Percentiles rank a stretch among this genome's conserved stretches.
Evolutionary conservation across 169 alveolate genomes (phyloP).

Genomic region (Plasmodium sp.): DNA sequence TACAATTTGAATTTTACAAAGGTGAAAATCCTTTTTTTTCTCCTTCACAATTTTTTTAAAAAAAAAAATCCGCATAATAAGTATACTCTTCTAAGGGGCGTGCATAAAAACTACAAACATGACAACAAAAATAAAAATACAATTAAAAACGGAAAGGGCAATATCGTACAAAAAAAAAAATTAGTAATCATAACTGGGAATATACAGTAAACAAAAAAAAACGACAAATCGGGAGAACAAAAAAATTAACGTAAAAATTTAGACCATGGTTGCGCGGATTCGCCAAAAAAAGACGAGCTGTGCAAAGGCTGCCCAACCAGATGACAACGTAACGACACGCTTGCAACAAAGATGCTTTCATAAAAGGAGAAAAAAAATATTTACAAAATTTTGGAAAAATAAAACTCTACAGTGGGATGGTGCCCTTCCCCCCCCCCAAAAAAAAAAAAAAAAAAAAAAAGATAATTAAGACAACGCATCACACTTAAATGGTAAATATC

Average conservation of each 20-base stretch:
- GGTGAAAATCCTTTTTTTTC: not conserved
- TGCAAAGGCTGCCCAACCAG: not conserved
- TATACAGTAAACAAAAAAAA: not conserved
- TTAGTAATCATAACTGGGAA: not conserved
- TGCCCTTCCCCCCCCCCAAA: not conserved
- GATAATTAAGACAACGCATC: constrained; percentile 3
- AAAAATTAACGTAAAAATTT: not conserved
- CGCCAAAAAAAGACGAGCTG: not conserved
- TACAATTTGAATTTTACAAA: not conserved
- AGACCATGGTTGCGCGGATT: not conserved
- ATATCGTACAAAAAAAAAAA: not conserved
- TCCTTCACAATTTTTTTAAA: not conserved
- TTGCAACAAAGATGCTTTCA: not conserved
- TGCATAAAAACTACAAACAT: not conserved
- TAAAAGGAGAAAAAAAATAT: not conserved
- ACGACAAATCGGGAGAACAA: not conserved
- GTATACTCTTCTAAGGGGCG: not conserved
- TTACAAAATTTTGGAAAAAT: not conserved
- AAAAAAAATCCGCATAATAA: not conserved
- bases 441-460: not conserved
- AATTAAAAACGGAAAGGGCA: not conserved
- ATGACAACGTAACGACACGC: not conserved
- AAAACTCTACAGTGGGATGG: not conserved
- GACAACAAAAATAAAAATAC: not conserved
- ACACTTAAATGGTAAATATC: constrained; percentile 18